A percentile compares a stretch with the other conserved stretches of the same genome.
These are phyloP conservation scores for Pyrenopolyporus hunteri DNA, from an alignment of 495 filamentous ascomycete species.

Conservation along the genomic window DNA sequence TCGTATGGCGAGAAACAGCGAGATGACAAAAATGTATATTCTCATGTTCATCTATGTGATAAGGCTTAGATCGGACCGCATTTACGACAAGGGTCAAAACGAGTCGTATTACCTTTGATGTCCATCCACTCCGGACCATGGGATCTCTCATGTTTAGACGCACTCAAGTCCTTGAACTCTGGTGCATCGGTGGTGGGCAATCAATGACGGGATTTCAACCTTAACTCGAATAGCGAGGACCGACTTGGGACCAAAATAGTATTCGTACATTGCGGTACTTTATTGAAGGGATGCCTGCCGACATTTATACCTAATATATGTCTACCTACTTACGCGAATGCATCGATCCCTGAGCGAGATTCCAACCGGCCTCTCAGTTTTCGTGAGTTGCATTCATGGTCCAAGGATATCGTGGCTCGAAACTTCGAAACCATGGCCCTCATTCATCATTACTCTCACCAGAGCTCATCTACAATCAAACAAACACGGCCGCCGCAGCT, in stretches of 20 bases:
- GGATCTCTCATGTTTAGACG: neutral
- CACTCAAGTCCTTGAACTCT: neutral
- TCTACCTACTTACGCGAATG: too few species aligned
- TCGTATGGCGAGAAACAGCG: too few species aligned
- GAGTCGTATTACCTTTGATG: neutral
- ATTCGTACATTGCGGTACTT: too few species aligned
- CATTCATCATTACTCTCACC: neutral
- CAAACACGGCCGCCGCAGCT: slow-evolving; percentile 8
- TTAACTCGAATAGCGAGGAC: too few species aligned
- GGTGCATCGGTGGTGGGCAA: neutral
- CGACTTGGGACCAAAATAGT: neutral
- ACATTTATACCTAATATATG: too few species aligned
- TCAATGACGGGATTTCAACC: slow-evolving; percentile 15
- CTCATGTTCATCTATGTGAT: neutral
- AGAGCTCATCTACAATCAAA: slow-evolving; percentile 5
- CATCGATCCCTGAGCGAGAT: neutral
- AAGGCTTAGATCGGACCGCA: neutral
- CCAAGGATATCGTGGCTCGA: neutral
- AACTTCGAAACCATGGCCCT: neutral
- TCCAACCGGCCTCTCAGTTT: neutral
- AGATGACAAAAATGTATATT: neutral
- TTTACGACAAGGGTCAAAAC: neutral
- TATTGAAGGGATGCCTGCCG: too few species aligned
- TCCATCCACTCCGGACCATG: neutral
- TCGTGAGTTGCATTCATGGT: neutral